Evolutionary conservation across 2,329 filamentous ascomycete genomes (phyloP).

Genomic region (Neofusicoccum laricinum): DNA sequence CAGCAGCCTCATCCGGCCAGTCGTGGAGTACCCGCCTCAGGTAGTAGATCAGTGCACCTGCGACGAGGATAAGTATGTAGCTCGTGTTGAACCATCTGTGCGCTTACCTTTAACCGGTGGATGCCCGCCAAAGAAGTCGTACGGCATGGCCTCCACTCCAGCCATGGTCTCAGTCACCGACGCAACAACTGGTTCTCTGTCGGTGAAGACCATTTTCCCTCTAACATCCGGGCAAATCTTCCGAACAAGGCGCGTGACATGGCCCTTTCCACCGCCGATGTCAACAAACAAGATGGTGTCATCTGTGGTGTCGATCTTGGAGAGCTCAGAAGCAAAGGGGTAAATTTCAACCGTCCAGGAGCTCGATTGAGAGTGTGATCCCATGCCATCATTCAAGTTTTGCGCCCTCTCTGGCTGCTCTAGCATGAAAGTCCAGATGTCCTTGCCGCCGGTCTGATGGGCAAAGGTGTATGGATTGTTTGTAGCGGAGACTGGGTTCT

Average conservation of each 20-base stretch:
- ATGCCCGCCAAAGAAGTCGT: slow-evolving; percentile 31
- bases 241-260: slow-evolving; percentile 17
- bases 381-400: slow-evolving; percentile 19
- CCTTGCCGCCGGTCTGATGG: slow-evolving; percentile 14
- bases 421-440: slow-evolving; percentile 15
- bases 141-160: slow-evolving; percentile 21
- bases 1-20: not conserved
- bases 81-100: not conserved
- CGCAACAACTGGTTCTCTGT: slow-evolving; percentile 23
- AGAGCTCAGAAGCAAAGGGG: slow-evolving; percentile 2
- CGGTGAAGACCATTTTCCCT: slow-evolving; percentile 25
- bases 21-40: not conserved
- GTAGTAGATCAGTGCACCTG: not conserved
- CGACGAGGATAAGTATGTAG: not conserved
- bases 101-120: slow-evolving; percentile 26
- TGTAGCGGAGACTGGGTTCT: slow-evolving; percentile 15
- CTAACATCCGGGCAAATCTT: not conserved
- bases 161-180: slow-evolving; percentile 18
- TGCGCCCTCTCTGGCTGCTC: slow-evolving; percentile 5
- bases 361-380: slow-evolving; percentile 9
- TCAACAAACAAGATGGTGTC: slow-evolving; percentile 18
- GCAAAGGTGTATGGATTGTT: slow-evolving; percentile 20
- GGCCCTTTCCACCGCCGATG: slow-evolving; percentile 19
- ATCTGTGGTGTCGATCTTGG: not conserved
- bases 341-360: slow-evolving; percentile 17